Conservation (phyloP, 768 basidiomycete species). For the Phaeotremella fagi region DNA sequence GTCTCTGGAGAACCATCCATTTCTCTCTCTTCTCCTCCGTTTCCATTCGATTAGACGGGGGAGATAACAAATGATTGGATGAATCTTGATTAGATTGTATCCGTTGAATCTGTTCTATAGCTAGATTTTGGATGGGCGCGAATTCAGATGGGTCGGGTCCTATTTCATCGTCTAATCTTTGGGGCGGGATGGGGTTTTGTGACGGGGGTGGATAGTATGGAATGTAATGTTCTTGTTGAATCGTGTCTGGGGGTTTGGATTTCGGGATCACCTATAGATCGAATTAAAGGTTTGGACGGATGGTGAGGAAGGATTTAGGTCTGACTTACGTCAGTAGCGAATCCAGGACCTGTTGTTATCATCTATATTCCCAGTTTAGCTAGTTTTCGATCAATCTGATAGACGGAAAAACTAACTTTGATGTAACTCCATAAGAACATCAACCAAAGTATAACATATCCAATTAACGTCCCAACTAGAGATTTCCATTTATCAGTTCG, state of each 20-base stretch:
- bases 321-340: constrained; percentile 22
- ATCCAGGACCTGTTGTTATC: constrained; percentile 28
- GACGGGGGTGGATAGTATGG: neutral
- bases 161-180: constrained; percentile 1
- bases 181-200: neutral
- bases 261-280: neutral
- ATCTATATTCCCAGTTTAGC: too few relatives aligned
- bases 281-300: neutral
- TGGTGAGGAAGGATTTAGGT: neutral
- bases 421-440: constrained; percentile 76
- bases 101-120: neutral
- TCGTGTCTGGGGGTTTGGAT: neutral
- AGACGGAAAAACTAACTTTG: constrained; percentile 54
- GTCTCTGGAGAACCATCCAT: constrained; percentile 21
- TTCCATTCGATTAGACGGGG: neutral
- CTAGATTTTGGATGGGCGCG: constrained; percentile 23
- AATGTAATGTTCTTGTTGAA: neutral
- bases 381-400: neutral
- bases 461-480: constrained; percentile 63
- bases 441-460: constrained; percentile 61
- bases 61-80: constrained; percentile 10
- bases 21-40: constrained; percentile 1
- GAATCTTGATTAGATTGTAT: constrained; percentile 1
- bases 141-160: constrained; percentile 31
- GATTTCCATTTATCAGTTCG: neutral